phyloP scores from a whole-genome alignment of 73 alveolate species.

The Halteria grandinella region DNA sequence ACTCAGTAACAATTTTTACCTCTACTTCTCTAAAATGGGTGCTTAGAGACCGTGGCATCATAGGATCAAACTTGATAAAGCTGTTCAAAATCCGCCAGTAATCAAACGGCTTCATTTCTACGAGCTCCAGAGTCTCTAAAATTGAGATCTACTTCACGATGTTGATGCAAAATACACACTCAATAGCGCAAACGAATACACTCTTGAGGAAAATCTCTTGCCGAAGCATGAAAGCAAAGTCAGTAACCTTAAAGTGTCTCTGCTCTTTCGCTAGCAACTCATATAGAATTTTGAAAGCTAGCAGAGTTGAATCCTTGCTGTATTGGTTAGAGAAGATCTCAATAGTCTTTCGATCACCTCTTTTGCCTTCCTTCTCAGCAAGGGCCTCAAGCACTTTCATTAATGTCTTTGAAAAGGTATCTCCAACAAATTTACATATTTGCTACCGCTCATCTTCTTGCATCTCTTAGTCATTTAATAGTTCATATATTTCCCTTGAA shows the following conservation, averaged over 20 bases:
- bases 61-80: slow-evolving; percentile 69
- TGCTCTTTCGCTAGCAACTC: slow-evolving; percentile 61
- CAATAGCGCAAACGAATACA: slow-evolving; percentile 65
- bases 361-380: slow-evolving; percentile 7
- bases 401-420: not conserved
- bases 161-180: slow-evolving; percentile 36
- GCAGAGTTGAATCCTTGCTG: slow-evolving; percentile 34
- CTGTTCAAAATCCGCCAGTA: slow-evolving; percentile 71
- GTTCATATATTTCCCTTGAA: slow-evolving; percentile 13
- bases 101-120: slow-evolving; percentile 62
- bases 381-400: slow-evolving; percentile 2
- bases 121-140: slow-evolving; percentile 41
- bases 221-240: slow-evolving; percentile 16
- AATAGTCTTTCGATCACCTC: slow-evolving; percentile 1
- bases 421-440: not conserved
- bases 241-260: not conserved
- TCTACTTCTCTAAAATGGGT: slow-evolving; percentile 78
- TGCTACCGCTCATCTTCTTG: too few relatives aligned
- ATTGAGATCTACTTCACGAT: slow-evolving; percentile 15
- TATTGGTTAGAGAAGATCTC: not conserved
- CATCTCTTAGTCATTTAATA: not conserved
- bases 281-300: slow-evolving; percentile 61
- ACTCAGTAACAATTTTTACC: slow-evolving; percentile 60
- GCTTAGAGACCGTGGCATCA: slow-evolving; percentile 68
- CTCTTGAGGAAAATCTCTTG: slow-evolving; percentile 40